phyloP scores from a whole-genome alignment of 495 filamentous ascomycete genomes.

The Lindgomyces ingoldianus region DNA sequence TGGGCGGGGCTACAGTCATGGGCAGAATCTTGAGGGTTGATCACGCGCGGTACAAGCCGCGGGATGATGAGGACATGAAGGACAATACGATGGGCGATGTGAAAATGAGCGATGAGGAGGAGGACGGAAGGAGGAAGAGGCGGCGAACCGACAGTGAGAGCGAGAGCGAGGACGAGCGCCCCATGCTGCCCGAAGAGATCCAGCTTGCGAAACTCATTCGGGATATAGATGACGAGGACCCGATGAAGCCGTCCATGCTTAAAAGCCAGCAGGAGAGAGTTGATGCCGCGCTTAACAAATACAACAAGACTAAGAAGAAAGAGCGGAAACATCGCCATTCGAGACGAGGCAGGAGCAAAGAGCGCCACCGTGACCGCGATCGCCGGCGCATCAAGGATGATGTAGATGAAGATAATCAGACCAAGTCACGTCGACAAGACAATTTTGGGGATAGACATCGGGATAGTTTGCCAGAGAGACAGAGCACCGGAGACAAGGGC shows the following conservation, averaged over 20 bases:
- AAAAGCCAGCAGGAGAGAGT: constrained; percentile 89
- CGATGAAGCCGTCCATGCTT: constrained; percentile 90
- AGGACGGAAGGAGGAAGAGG: constrained; percentile 46
- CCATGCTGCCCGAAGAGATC: constrained; percentile 66
- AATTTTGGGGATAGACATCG: not conserved
- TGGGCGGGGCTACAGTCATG: constrained; percentile 80
- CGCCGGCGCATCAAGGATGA: not conserved
- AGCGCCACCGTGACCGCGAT: not conserved
- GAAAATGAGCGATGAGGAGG: constrained; percentile 17
- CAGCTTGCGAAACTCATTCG: constrained; percentile 74
- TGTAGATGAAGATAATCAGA: not conserved
- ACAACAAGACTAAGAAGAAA: constrained; percentile 50
- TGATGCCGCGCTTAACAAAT: constrained; percentile 62
- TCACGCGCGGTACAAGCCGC: constrained; percentile 85
- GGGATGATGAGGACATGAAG: constrained; percentile 79
- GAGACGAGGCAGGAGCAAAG: constrained; percentile 50
- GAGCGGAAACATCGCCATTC: constrained; percentile 48
- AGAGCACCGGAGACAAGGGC: not conserved
- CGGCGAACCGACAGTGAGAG: constrained; percentile 44
- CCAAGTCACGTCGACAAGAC: not conserved
- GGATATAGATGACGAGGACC: constrained; percentile 92
- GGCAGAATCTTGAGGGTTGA: constrained; percentile 84
- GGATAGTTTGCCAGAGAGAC: not conserved
- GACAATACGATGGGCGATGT: constrained; percentile 47
- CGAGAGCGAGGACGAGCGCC: constrained; percentile 46